Conservation (phyloP, 495 filamentous ascomycete genomes). For the Aspergillus leporis region DNA sequence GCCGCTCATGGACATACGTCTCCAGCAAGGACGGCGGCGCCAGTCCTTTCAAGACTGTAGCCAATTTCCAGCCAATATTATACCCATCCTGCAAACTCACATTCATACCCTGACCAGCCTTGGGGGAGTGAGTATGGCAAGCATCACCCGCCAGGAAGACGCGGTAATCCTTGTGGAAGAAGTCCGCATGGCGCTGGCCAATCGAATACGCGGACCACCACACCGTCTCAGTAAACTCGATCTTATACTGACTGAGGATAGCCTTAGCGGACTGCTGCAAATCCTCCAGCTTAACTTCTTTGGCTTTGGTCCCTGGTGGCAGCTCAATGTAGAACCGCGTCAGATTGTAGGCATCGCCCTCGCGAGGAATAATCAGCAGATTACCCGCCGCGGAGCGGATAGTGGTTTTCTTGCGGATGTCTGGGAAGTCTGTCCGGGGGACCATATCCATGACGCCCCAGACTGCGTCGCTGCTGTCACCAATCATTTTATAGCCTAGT, state of each 20-base stretch:
- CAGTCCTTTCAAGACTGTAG: conserved; percentile 58
- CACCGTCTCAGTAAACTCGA: conserved; percentile 51
- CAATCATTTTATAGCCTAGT: conserved; percentile 70
- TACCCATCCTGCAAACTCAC: conserved; percentile 52
- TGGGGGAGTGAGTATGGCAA: conserved; percentile 63
- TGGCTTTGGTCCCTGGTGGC: conserved; percentile 48
- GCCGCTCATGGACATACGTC: conserved; percentile 70
- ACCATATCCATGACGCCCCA: conserved; percentile 87
- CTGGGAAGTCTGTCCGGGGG: conserved; percentile 74
- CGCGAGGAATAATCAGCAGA: conserved; percentile 71
- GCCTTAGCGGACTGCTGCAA: conserved; percentile 58
- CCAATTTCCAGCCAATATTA: conserved; percentile 83
- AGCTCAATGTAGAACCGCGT: conserved; percentile 74
- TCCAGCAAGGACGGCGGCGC: conserved; percentile 57
- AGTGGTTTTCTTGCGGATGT: conserved; percentile 74
- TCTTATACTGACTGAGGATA: conserved; percentile 58
- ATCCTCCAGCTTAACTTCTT: conserved; percentile 47
- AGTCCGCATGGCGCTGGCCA: conserved; percentile 58
- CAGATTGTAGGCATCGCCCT: conserved; percentile 60
- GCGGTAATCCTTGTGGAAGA: conserved; percentile 52
- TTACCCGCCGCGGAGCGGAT: conserved; percentile 59
- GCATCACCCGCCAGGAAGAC: conserved; percentile 61
- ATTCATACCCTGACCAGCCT: conserved; percentile 60
- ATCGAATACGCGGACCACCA: conserved; percentile 65
- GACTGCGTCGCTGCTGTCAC: conserved; percentile 71